Evolutionary conservation across 768 basidiomycete species (phyloP).

Genomic region (Rhodotorula toruloides): DNA sequence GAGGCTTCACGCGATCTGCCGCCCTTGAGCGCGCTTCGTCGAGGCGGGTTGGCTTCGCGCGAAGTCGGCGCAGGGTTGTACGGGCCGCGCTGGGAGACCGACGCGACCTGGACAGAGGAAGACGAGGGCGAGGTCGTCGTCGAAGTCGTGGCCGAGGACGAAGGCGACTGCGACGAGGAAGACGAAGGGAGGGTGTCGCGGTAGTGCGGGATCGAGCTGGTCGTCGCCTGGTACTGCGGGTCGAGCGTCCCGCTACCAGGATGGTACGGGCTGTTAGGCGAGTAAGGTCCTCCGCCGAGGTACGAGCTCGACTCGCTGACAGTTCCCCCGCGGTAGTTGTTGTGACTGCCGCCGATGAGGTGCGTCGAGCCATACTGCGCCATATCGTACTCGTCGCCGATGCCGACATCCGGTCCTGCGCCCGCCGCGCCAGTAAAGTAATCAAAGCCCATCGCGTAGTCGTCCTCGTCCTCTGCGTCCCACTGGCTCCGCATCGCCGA

Average conservation of each 20-base stretch:
- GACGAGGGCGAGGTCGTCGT: not conserved
- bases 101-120: not conserved
- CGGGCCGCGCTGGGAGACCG: constrained; percentile 14
- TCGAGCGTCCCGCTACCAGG: constrained; percentile 12
- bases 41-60: constrained; percentile 8
- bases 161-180: not conserved
- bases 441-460: constrained; percentile 54
- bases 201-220: constrained; percentile 23
- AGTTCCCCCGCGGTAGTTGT: constrained; percentile 27
- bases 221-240: constrained; percentile 3
- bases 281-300: constrained; percentile 23
- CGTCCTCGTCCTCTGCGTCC: constrained; percentile 48
- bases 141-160: not conserved
- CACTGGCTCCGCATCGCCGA: constrained; percentile 41
- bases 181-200: constrained; percentile 9
- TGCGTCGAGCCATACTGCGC: constrained; percentile 36
- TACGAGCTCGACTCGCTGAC: not conserved
- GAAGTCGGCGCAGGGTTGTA: constrained; percentile 6
- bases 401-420: constrained; percentile 56
- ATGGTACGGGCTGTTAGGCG: constrained; percentile 19
- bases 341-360: constrained; percentile 31
- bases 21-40: constrained; percentile 27
- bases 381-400: constrained; percentile 39
- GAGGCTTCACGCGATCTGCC: constrained; percentile 30
- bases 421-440: constrained; percentile 50